Evolutionary conservation across 441 rosid species (phyloP).

Genomic region (Gossypium schwendimanii): DNA sequence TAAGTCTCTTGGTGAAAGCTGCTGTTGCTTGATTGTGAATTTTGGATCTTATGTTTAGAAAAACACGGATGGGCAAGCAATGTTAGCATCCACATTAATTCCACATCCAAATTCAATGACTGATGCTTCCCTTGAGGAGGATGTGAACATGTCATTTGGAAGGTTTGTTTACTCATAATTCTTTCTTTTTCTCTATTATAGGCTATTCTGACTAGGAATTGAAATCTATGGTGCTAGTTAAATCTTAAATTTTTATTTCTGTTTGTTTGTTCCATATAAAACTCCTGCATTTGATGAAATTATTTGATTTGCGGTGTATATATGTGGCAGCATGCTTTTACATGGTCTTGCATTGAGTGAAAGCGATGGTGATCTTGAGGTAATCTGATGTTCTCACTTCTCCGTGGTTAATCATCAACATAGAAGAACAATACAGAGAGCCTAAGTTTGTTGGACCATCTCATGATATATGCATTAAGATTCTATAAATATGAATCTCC

Average conservation of each 20-base stretch:
- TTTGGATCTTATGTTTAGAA: conserved; percentile 30
- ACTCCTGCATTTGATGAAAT: not conserved
- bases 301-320: conserved; percentile 12
- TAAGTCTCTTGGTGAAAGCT: not conserved
- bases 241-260: conserved; percentile 9
- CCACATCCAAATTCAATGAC: conserved; percentile 67
- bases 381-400: conserved; percentile 22
- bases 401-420: not conserved
- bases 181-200: not conserved
- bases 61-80: conserved; percentile 80
- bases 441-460: conserved; percentile 7
- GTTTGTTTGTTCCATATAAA: not conserved
- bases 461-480: not conserved
- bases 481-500: not conserved
- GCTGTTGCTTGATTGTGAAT: conserved; percentile 13
- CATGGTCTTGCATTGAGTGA: conserved; percentile 83
- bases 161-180: conserved; percentile 43
- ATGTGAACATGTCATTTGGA: conserved; percentile 95
- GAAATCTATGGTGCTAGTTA: not conserved
- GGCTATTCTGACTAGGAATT: conserved; percentile 5
- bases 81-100: conserved; percentile 89
- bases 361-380: conserved; percentile 94
- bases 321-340: conserved; percentile 72
- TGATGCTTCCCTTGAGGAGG: conserved; percentile 70
- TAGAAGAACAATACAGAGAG: not conserved